Conservation (phyloP, 495 filamentous ascomycete genomes). For the Aspergillus ostianus region DNA sequence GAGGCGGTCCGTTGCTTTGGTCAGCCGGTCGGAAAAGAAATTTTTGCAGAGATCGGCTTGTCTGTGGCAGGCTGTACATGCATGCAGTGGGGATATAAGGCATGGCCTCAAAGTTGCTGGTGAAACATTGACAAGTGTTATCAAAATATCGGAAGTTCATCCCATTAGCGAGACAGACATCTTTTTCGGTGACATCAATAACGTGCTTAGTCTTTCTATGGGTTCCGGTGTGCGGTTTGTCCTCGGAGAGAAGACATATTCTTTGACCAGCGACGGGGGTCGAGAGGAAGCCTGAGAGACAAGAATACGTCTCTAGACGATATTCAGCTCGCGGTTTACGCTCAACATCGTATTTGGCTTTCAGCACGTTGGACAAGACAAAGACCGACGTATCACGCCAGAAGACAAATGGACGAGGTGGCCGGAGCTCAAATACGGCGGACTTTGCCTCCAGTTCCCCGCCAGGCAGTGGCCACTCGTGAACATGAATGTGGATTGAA, state of each 20-base stretch:
- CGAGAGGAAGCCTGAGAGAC: constrained; percentile 15
- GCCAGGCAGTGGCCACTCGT: constrained; percentile 64
- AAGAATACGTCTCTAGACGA: constrained; percentile 11
- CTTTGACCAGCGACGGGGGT: not conserved
- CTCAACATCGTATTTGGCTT: constrained; percentile 8
- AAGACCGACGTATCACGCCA: constrained; percentile 56
- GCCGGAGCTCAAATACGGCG: constrained; percentile 56
- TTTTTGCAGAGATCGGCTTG: constrained; percentile 28
- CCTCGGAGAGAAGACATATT: constrained; percentile 27
- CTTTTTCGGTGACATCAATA: constrained; percentile 14
- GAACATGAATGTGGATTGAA: constrained; percentile 45
- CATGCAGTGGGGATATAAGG: constrained; percentile 22
- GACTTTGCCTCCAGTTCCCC: constrained; percentile 35
- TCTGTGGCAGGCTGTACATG: constrained; percentile 31
- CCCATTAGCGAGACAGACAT: constrained; percentile 47
- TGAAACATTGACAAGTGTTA: constrained; percentile 21
- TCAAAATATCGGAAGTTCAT: constrained; percentile 33
- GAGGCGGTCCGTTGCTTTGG: constrained; percentile 22
- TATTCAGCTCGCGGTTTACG: constrained; percentile 18
- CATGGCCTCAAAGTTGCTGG: constrained; percentile 29
- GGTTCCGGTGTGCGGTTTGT: constrained; percentile 28
- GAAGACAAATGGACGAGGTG: constrained; percentile 39
- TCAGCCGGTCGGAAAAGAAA: constrained; percentile 30
- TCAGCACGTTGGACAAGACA: constrained; percentile 42
- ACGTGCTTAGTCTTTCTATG: constrained; percentile 20